Percentiles rank a stretch among this genome's conserved stretches.
phyloP scores from a whole-genome alignment of 176 grass and related monocot species.

The Panicum miliaceum region DNA sequence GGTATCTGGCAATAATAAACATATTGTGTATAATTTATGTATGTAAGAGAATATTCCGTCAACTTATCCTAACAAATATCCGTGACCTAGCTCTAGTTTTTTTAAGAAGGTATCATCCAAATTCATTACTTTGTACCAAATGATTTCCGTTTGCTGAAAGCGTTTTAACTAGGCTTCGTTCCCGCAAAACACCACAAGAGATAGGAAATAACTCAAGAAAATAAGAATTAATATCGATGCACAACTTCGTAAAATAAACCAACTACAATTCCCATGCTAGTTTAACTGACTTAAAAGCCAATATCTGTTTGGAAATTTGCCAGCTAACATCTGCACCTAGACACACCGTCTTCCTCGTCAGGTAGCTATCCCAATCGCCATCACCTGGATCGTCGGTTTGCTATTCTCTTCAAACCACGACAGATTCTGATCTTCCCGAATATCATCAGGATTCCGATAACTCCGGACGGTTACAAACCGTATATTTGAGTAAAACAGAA shows the following conservation, averaged over 20 bases:
- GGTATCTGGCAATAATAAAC: not conserved
- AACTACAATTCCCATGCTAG: not conserved
- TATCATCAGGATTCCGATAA: not conserved
- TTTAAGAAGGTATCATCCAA: too few relatives aligned
- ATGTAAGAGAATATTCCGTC: not conserved
- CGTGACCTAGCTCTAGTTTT: too few relatives aligned
- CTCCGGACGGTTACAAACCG: not conserved
- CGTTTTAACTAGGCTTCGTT: not conserved
- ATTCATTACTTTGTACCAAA: too few relatives aligned
- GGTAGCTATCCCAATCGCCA: not conserved
- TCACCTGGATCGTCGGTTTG: not conserved
- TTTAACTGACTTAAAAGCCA: not conserved
- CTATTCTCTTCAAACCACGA: not conserved
- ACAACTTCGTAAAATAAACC: not conserved
- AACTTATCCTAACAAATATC: not conserved
- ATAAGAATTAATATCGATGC: too few relatives aligned
- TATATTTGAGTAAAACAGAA: not conserved
- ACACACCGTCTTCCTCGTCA: not conserved
- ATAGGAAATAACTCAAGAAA: too few relatives aligned
- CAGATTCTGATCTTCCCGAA: not conserved
- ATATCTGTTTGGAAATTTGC: not conserved
- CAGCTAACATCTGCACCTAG: not conserved
- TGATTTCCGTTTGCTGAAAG: not conserved
- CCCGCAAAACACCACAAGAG: not conserved
- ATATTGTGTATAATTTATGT: not conserved